These are phyloP conservation scores for Colletotrichum agaves DNA, from an alignment of 2,329 filamentous ascomycete species.

Conservation along the genomic window DNA sequence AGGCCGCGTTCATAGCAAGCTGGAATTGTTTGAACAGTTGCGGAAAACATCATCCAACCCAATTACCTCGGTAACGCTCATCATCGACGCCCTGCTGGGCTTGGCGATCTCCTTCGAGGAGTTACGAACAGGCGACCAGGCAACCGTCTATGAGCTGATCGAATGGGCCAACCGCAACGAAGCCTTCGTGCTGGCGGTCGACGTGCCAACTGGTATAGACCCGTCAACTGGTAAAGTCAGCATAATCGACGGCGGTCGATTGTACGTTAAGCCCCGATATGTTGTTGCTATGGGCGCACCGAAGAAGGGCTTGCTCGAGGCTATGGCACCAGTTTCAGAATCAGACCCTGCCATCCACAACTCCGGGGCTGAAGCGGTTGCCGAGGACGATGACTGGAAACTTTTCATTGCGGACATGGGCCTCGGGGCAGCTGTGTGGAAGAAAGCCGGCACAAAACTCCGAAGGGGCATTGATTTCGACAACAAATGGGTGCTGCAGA, in stretches of 20 bases:
- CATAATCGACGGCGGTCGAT: slow-evolving; percentile 76
- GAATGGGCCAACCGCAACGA: slow-evolving; percentile 93
- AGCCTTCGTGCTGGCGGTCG: slow-evolving; percentile 85
- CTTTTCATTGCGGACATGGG: slow-evolving; percentile 90
- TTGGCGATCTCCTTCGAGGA: slow-evolving; percentile 91
- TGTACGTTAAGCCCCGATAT: slow-evolving; percentile 84
- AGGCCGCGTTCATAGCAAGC: slow-evolving; percentile 74
- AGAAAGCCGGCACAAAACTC: slow-evolving; percentile 82
- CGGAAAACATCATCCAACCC: slow-evolving; percentile 53
- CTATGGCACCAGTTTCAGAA: slow-evolving; percentile 68
- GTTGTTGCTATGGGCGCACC: slow-evolving; percentile 89
- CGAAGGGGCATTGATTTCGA: slow-evolving; percentile 91
- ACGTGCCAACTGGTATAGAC: slow-evolving; percentile 89
- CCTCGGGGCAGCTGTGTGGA: slow-evolving; percentile 83
- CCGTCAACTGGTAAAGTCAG: slow-evolving; percentile 76
- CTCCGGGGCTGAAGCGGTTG: slow-evolving; percentile 39
- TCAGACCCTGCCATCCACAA: slow-evolving; percentile 10
- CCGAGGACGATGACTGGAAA: slow-evolving; percentile 74
- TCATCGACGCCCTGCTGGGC: slow-evolving; percentile 89
- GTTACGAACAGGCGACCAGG: slow-evolving; percentile 82
- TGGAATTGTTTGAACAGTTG: slow-evolving; percentile 69
- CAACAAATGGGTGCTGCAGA: slow-evolving; percentile 83
- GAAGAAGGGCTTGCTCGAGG: slow-evolving; percentile 84
- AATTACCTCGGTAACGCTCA: slow-evolving; percentile 73
- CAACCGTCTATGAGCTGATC: slow-evolving; percentile 87